Evolutionary conservation across 805 yeast species (phyloP).

Genomic region (Schwanniomyces sp.): DNA sequence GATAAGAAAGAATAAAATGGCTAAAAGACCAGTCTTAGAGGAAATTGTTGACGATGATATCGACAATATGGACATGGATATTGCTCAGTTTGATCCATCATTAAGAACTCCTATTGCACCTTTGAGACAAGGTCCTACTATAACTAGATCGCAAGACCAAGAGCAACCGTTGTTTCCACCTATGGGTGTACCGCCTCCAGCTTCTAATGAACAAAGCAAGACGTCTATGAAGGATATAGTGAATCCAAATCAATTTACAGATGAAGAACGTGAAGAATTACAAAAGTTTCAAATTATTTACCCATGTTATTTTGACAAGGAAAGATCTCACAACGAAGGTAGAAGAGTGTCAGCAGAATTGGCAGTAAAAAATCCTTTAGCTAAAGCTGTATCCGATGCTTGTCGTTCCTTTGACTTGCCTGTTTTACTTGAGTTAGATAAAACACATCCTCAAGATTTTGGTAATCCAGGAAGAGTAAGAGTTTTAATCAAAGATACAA

Average conservation of each 20-base stretch:
- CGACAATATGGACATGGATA: constrained; percentile 90
- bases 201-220: constrained; percentile 7
- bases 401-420: constrained; percentile 41
- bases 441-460: constrained; percentile 93
- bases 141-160: constrained; percentile 61
- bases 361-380: constrained; percentile 87
- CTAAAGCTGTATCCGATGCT: constrained; percentile 79
- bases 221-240: constrained; percentile 23
- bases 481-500: constrained; percentile 54
- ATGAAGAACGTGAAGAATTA: constrained; percentile 63
- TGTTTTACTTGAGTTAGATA: constrained; percentile 69
- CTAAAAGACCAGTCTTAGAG: constrained; percentile 67
- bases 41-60: constrained; percentile 82
- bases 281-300: constrained; percentile 73
- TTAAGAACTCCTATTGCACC: constrained; percentile 73
- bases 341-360: constrained; percentile 68
- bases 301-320: constrained; percentile 89
- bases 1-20: constrained; percentile 12
- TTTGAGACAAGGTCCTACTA: constrained; percentile 52
- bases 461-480: constrained; percentile 97
- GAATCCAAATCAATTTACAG: constrained; percentile 38
- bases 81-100: constrained; percentile 80
- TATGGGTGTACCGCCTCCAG: constrained; percentile 10
- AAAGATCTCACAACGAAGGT: constrained; percentile 75
- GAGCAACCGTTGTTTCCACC: constrained; percentile 24